Base-by-base conservation (phyloP, 768 basidiomycete species). In the Fibroporia radiculosa region DNA sequence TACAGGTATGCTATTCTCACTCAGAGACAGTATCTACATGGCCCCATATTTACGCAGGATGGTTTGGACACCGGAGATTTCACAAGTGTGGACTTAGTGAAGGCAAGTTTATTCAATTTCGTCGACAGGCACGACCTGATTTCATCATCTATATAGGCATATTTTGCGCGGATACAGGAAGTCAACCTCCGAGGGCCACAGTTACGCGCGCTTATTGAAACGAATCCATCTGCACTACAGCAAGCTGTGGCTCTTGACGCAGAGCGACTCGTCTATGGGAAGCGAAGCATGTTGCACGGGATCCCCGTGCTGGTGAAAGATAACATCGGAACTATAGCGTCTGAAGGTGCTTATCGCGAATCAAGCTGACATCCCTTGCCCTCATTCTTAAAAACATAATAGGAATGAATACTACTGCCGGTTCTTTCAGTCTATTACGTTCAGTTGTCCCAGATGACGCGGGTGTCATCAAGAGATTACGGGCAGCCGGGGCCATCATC, bases 81-180 rank as follows among this genome's bases (percentile, higher is more conserved):
- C 50, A 71, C 71, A 0, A 80, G 78, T 43, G 73, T 74, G 3
- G 78, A 82, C 53, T 68, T 82, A 5, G 75, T 82, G 22, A 77
- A 78, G 64, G 80, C 77, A 44, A 13, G 46, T 16, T 16, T 39
- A 32, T 26, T 37, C 29, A 29, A n/a, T n/a, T n/a, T 13, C 18
- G 20, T 20, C 42, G 29, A 40, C n/a, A 22, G 14, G 7, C 20
- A n/a, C 6, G 29, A n/a, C 29, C 10, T 31, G 10, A 31, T n/a
- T 10, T 31, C n/a, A n/a, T 10, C 29, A 31, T n/a, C n/a, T n/a
- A 13, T 8, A 25, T 46, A 83, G 81, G 78, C 79, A 2, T 84
- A 84, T 56, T 66, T 83, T 50, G 73, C 74, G 10, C 70, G 82
- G 2, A 82, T 83, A 20, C 75, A 81, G 3, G 75, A 84, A 54